Base-by-base conservation (phyloP, 306 rosid genomes). In the Pueraria montana region DNA sequence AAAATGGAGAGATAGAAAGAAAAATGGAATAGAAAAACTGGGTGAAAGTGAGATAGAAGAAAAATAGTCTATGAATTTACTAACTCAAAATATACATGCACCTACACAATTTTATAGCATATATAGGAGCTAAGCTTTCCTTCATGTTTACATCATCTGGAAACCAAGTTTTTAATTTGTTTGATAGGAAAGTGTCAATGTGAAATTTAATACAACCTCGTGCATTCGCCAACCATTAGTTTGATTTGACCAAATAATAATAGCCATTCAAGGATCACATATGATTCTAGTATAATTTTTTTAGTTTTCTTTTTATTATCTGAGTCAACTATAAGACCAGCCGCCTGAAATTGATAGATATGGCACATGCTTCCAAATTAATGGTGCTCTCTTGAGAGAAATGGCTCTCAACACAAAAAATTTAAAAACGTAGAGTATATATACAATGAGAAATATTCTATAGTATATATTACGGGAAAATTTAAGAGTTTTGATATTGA, bases 231-330 rank as follows among this genome's bases (percentile, higher is more conserved):
- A 30, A 77, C 81, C 27, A 45, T 45, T 77, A n/a, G 62, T 55
- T 55, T 55, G 36, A 59, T 78, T 65, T 78, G 82, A 65, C 82
- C 72, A 64, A 65, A 78, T 63, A 40, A 30, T 77, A 14, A 27
- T 62, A 61, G 45, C 43, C 42, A 76, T 59, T 42, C 2, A 36
- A 36, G 17, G 71, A 59, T 59, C 58, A 42, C 7, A 14, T 16
- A 53, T 56, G 58, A 8, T 56, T 32, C 9, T 75, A 75, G 26
- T n/a, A n/a, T n/a, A n/a, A 61, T 27, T 14, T 61, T 43, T 61
- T 10, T 16, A 32, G 75, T 20, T 18, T 67, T 32, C 3, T 32
- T 78, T 50, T 49, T 34, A 78, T 78, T 53, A 67, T 14, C 34
- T 23, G 56, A 79, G 83, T 67, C 73, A 77, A 77, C 24, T 16